phyloP scores from a whole-genome alignment of 2,329 filamentous ascomycete species.

The Diaporthe longicolla region DNA sequence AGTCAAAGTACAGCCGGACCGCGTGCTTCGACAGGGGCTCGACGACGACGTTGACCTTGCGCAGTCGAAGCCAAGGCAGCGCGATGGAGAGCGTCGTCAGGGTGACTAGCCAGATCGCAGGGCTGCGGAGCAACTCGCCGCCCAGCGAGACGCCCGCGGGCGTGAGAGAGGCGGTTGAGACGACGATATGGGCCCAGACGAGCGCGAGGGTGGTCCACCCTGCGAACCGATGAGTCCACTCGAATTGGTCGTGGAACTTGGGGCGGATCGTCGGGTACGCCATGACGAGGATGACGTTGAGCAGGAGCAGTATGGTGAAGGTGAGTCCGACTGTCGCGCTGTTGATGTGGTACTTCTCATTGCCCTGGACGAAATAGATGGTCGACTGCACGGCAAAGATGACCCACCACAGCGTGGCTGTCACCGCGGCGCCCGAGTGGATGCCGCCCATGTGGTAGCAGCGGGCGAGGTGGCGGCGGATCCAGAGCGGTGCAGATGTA shows the following conservation, averaged over 20 bases:
- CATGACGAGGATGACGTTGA: slow-evolving; percentile 74
- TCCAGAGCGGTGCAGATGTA: slow-evolving; percentile 59
- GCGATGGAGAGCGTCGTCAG: slow-evolving; percentile 69
- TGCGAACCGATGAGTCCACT: slow-evolving; percentile 78
- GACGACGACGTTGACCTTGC: slow-evolving; percentile 68
- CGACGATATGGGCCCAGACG: slow-evolving; percentile 51
- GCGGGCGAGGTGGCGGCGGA: slow-evolving; percentile 64
- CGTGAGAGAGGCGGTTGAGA: slow-evolving; percentile 48
- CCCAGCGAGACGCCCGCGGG: not conserved
- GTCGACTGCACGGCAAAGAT: slow-evolving; percentile 57
- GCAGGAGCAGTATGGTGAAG: slow-evolving; percentile 66
- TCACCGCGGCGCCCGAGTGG: slow-evolving; percentile 65
- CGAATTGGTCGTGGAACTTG: slow-evolving; percentile 77
- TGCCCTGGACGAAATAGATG: slow-evolving; percentile 48
- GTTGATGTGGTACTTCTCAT: slow-evolving; percentile 48
- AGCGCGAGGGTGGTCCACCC: slow-evolving; percentile 75
- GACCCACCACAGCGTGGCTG: slow-evolving; percentile 65
- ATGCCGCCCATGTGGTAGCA: slow-evolving; percentile 68
- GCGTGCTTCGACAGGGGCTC: slow-evolving; percentile 75
- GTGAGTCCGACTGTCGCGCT: slow-evolving; percentile 62
- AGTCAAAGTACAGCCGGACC: slow-evolving; percentile 70
- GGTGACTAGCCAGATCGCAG: slow-evolving; percentile 69
- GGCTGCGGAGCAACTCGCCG: slow-evolving; percentile 54
- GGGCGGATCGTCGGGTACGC: slow-evolving; percentile 76
- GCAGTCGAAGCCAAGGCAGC: slow-evolving; percentile 74